phyloP scores from a whole-genome alignment of 148 eudicot genomes.

The Rhododendron ferrugineum region DNA sequence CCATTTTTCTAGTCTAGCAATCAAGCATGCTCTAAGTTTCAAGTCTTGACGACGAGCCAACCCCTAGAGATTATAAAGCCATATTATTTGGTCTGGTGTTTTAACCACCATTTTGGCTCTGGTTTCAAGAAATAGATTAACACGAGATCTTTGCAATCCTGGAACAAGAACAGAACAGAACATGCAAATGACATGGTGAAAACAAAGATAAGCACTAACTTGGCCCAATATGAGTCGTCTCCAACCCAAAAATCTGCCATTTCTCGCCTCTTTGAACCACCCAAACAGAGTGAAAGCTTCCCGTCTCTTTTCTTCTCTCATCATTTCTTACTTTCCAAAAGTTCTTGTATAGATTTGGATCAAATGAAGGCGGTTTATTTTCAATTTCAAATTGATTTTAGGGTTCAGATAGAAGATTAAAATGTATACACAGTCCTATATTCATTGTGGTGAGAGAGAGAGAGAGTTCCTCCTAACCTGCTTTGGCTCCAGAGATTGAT shows the following conservation, averaged over 20 bases:
- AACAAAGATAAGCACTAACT: no score
- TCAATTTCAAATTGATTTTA: neutral
- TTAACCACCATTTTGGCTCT: neutral
- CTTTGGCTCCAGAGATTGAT: no score
- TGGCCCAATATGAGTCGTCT: no score
- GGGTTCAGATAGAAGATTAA: no score
- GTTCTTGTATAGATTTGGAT: neutral
- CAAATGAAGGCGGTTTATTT: neutral
- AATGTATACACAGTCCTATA: no score
- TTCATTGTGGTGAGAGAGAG: no score
- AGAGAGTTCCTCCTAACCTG: no score
- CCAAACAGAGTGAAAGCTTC: neutral
- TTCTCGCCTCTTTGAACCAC: neutral
- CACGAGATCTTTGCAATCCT: neutral
- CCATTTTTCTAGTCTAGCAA: no score
- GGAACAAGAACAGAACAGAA: neutral
- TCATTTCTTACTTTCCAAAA: no score
- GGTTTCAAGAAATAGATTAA: neutral
- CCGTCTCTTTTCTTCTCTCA: no score
- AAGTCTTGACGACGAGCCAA: no score
- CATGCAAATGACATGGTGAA: neutral
- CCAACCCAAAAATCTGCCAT: neutral
- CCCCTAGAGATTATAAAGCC: neutral
- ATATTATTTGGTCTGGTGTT: neutral
- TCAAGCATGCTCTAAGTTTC: no score